Percentiles rank a stretch among this genome's conserved stretches.
Conservation (phyloP, 352 stramenopile genomes). For the Phytophthora meadii region DNA sequence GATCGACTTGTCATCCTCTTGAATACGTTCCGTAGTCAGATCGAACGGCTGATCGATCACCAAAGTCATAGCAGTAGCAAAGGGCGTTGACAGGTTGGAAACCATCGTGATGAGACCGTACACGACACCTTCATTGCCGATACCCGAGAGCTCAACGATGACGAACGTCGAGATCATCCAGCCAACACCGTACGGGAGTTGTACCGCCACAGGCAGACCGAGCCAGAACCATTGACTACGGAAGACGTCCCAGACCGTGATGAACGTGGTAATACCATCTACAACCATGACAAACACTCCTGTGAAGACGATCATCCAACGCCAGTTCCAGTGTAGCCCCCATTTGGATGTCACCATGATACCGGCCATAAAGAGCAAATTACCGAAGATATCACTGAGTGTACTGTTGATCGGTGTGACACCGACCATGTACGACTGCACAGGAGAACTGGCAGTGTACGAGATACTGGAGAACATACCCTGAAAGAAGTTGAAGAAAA, state of each 20-base stretch:
- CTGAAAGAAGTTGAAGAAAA: conserved; percentile 48
- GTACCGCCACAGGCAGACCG: conserved; percentile 9
- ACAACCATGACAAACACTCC: conserved; percentile 15
- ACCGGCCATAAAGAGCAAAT: background rate
- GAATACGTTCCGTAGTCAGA: conserved; percentile 35
- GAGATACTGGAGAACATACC: conserved; percentile 42
- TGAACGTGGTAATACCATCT: conserved; percentile 21
- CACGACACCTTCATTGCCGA: conserved; percentile 41
- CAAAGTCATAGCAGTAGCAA: conserved; percentile 32
- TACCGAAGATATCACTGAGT: conserved; percentile 35
- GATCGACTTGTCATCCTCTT: conserved; percentile 29
- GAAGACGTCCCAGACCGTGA: conserved; percentile 23
- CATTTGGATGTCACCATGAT: conserved; percentile 20
- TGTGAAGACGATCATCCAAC: conserved; percentile 32
- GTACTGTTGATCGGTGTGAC: conserved; percentile 43
- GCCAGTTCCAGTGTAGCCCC: conserved; percentile 43
- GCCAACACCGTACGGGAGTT: conserved; percentile 19
- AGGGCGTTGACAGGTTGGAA: conserved; percentile 30
- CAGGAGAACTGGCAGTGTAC: conserved; percentile 34
- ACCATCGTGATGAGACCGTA: conserved; percentile 47
- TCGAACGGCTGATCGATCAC: conserved; percentile 33
- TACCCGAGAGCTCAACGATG: conserved; percentile 40
- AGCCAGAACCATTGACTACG: conserved; percentile 29
- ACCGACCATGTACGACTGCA: conserved; percentile 40
- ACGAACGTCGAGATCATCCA: conserved; percentile 30